Conservation (phyloP, 495 filamentous ascomycete species). For the Oidiodendron maius region DNA sequence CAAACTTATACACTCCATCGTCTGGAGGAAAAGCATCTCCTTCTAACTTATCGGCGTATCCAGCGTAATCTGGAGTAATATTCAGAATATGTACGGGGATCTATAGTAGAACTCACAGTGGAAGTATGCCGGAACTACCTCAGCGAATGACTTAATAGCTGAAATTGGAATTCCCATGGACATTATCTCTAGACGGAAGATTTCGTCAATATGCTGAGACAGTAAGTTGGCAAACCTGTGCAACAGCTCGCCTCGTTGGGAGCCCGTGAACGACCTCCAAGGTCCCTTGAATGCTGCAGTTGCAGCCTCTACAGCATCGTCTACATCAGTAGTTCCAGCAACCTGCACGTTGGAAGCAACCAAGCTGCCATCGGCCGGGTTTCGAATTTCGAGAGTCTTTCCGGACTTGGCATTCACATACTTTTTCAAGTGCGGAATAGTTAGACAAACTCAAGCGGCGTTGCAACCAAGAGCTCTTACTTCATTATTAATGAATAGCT, state of each 20-base stretch:
- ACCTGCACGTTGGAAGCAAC: neutral
- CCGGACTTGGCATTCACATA: neutral
- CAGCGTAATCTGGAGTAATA: neutral
- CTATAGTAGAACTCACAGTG: neutral
- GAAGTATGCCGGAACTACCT: neutral
- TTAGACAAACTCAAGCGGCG: neutral
- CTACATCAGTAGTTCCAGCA: neutral
- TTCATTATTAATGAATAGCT: constrained; percentile 6
- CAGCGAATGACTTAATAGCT: neutral
- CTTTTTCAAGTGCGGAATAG: neutral
- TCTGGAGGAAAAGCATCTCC: neutral
- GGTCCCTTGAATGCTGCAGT: neutral
- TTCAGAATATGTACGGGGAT: neutral
- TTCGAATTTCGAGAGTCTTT: neutral
- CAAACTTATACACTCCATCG: constrained; percentile 9
- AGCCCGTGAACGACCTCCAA: neutral
- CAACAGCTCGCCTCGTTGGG: neutral
- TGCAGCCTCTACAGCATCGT: neutral
- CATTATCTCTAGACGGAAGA: neutral
- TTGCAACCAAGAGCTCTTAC: neutral
- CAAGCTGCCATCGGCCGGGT: neutral
- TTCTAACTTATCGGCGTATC: neutral
- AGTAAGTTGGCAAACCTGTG: neutral
- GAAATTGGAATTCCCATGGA: neutral
- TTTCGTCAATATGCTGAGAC: neutral